Percentiles rank a stretch among this genome's conserved stretches.
phyloP scores from a whole-genome alignment of 768 basidiomycete genomes.

The Leccinum boreale region DNA sequence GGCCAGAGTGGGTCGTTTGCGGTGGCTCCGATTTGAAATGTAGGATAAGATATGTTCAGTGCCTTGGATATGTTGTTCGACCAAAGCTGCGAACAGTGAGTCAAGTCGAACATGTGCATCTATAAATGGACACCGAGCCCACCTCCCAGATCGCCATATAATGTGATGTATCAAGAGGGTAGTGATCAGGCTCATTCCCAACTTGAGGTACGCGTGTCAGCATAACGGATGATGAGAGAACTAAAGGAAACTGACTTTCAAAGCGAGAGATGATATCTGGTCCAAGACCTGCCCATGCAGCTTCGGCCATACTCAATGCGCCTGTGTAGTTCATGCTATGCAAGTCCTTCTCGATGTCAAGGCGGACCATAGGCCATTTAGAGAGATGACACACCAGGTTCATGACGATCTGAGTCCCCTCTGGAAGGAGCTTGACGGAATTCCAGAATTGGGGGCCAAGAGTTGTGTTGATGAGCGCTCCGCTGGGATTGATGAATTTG shows the following conservation, averaged over 20 bases:
- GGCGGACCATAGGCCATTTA: background rate
- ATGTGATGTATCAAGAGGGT: constrained; percentile 35
- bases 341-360: constrained; percentile 36
- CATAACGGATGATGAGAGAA: background rate
- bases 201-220: constrained; percentile 25
- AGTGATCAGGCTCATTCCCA: constrained; percentile 57
- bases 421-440: constrained; percentile 40
- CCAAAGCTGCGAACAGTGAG: constrained; percentile 37
- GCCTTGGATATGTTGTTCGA: constrained; percentile 45
- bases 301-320: constrained; percentile 41
- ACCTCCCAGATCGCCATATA: constrained; percentile 48
- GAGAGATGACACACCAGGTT: constrained; percentile 34
- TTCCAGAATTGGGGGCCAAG: constrained; percentile 53
- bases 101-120: background rate
- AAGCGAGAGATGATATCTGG: constrained; percentile 37
- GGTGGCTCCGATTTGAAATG: constrained; percentile 49
- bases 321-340: constrained; percentile 42
- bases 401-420: constrained; percentile 45
- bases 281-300: constrained; percentile 38
- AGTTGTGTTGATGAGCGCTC: constrained; percentile 47
- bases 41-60: constrained; percentile 36
- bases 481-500: constrained; percentile 44
- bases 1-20: constrained; percentile 53
- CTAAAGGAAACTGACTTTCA: constrained; percentile 36
- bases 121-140: constrained; percentile 6